A percentile compares a stretch with the other conserved stretches of the same genome.
Conservation (phyloP, 257 asterid species). For the Salvia miltiorrhiza region DNA sequence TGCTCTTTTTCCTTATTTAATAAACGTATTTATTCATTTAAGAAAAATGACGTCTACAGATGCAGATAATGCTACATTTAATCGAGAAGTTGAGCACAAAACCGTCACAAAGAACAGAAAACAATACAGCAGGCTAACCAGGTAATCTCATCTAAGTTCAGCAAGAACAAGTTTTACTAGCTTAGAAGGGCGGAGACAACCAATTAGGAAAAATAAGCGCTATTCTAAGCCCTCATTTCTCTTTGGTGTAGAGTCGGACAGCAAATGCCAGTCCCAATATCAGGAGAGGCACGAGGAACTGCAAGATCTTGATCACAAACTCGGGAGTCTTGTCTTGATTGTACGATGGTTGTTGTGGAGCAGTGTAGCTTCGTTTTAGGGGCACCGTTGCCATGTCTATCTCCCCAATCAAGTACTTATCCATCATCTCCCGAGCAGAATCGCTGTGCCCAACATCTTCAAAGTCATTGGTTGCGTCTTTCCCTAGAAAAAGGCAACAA, state of each 20-base stretch:
- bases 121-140: not conserved
- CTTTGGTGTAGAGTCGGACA: slow-evolving; percentile 68
- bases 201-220: not conserved
- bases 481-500: slow-evolving; percentile 38
- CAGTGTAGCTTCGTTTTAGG: slow-evolving; percentile 36
- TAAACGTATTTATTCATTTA: too few relatives aligned
- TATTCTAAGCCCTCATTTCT: slow-evolving; percentile 32
- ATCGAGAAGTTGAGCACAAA: not conserved
- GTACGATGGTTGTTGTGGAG: slow-evolving; percentile 44
- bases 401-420: slow-evolving; percentile 43
- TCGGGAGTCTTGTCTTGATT: slow-evolving; percentile 69
- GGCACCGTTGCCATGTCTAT: slow-evolving; percentile 59
- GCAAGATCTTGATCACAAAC: slow-evolving; percentile 69
- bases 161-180: not conserved
- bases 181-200: not conserved
- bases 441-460: slow-evolving; percentile 60
- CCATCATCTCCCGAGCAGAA: slow-evolving; percentile 54
- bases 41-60: too few relatives aligned
- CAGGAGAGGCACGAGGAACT: slow-evolving; percentile 78
- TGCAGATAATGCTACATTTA: too few relatives aligned
- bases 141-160: not conserved
- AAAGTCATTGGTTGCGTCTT: slow-evolving; percentile 79
- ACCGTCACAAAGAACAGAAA: not conserved
- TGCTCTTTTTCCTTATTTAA: too few relatives aligned
- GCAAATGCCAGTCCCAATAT: slow-evolving; percentile 73